Evolutionary conservation across 345 rosid genomes (phyloP).

Genomic region (Reutealis trisperma): DNA sequence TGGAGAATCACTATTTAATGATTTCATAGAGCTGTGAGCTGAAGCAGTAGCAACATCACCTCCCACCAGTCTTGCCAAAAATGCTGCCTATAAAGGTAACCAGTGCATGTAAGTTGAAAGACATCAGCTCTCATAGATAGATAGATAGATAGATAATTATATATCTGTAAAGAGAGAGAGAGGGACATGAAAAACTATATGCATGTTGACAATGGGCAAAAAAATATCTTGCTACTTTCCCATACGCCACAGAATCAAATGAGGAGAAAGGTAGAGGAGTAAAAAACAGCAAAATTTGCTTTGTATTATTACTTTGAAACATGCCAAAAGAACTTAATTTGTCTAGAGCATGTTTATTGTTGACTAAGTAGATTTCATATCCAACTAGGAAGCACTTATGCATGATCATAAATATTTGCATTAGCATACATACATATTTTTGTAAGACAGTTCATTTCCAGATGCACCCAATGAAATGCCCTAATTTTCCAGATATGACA

Average conservation of each 20-base stretch:
- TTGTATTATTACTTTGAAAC: background rate
- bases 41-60: conserved; percentile 75
- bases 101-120: background rate
- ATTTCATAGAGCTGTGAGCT: conserved; percentile 65
- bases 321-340: background rate
- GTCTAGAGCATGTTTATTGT: background rate
- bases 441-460: background rate
- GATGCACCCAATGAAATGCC: background rate
- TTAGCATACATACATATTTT: too few species aligned
- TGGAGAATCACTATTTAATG: conserved; percentile 51
- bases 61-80: conserved; percentile 63
- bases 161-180: too few species aligned
- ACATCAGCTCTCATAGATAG: background rate
- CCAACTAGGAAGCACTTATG: background rate
- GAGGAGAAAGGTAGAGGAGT: background rate
- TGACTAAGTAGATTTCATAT: background rate
- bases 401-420: background rate
- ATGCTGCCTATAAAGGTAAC: conserved; percentile 62
- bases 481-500: background rate
- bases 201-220: background rate
- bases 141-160: too few species aligned
- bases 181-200: background rate
- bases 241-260: background rate
- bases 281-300: background rate
- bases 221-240: background rate